Evolutionary conservation across 495 filamentous ascomycete species (phyloP).

Genomic region (Aspergillus taichungensis): DNA sequence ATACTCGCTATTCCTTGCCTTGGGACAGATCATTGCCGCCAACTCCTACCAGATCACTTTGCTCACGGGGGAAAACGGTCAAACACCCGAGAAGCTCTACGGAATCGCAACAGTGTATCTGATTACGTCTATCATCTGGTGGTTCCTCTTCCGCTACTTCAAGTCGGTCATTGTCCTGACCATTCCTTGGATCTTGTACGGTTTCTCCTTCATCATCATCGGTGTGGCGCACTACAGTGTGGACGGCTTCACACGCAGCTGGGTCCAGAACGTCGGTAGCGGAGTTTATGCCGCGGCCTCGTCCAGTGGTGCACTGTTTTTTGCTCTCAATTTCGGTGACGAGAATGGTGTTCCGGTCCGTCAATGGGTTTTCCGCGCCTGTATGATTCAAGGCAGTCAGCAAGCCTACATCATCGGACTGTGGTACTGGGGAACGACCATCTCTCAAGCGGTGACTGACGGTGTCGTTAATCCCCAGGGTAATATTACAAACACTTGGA

Average conservation of each 20-base stretch:
- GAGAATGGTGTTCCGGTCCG: conserved; percentile 41
- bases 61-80: conserved; percentile 53
- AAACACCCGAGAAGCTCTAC: conserved; percentile 56
- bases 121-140: conserved; percentile 54
- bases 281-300: conserved; percentile 41
- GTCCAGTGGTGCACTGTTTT: conserved; percentile 42
- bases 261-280: conserved; percentile 42
- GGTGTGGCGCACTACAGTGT: conserved; percentile 52
- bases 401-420: conserved; percentile 42
- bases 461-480: conserved; percentile 26
- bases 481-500: conserved; percentile 35
- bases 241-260: conserved; percentile 33
- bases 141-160: conserved; percentile 52
- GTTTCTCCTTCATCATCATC: conserved; percentile 56
- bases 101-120: conserved; percentile 57
- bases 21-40: conserved; percentile 62
- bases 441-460: conserved; percentile 28
- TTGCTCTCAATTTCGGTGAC: conserved; percentile 44
- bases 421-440: conserved; percentile 44
- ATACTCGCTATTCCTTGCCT: conserved; percentile 57
- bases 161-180: conserved; percentile 54
- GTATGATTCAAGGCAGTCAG: conserved; percentile 43
- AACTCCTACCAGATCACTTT: conserved; percentile 69
- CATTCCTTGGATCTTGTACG: conserved; percentile 55
- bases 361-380: conserved; percentile 45